Conservation (phyloP, 306 rosid species). For the Lathyrus tuberosus region DNA sequence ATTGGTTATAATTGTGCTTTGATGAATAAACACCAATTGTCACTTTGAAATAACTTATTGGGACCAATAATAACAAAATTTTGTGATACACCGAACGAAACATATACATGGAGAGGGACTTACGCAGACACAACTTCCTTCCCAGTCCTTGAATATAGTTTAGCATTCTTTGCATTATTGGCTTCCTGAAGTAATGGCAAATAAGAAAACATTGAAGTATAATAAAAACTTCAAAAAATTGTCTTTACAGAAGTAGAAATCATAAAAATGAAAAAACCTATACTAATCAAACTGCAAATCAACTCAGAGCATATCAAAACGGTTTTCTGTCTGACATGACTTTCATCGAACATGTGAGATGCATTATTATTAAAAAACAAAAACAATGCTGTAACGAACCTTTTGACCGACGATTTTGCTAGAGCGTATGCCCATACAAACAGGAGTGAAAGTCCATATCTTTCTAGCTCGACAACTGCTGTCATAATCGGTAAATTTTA, state of each 20-base stretch:
- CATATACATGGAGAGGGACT: constrained; percentile 41
- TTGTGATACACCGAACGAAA: neutral
- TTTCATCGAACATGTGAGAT: too few species aligned
- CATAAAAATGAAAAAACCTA: constrained; percentile 1
- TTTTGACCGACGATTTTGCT: constrained; percentile 89
- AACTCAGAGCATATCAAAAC: too few species aligned
- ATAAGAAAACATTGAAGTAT: neutral
- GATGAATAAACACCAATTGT: neutral
- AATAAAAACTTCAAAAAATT: too few species aligned
- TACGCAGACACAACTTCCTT: constrained; percentile 96
- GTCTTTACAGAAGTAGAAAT: neutral
- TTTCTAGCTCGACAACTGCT: constrained; percentile 40
- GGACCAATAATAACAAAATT: neutral
- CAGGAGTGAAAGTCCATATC: constrained; percentile 64
- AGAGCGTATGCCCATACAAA: constrained; percentile 94
- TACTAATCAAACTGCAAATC: neutral
- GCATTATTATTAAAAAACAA: too few species aligned
- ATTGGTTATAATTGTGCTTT: too few species aligned
- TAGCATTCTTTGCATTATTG: constrained; percentile 30
- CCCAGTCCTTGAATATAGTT: constrained; percentile 78
- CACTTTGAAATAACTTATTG: constrained; percentile 18
- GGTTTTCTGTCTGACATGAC: too few species aligned
- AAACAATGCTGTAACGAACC: constrained; percentile 37
- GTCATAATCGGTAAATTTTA: neutral
- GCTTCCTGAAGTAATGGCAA: neutral